These are phyloP conservation scores for Blastobotrys aristatus DNA, from an alignment of 1,139 yeast genomes.

Conservation along the genomic window DNA sequence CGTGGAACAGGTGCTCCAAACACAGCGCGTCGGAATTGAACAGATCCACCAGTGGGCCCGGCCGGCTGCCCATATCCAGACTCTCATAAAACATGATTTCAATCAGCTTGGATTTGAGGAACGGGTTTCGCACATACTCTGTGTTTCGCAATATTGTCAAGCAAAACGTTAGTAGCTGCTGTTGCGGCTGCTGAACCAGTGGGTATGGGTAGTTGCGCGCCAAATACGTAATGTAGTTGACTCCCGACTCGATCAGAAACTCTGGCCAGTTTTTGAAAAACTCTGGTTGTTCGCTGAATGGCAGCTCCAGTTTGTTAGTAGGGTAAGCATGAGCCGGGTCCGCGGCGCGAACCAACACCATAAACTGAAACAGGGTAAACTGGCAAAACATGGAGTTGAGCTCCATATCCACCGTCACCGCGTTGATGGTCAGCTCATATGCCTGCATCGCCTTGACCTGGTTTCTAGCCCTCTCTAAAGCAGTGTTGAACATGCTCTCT, in stretches of 20 bases:
- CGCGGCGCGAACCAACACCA: constrained; percentile 63
- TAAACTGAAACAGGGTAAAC: constrained; percentile 68
- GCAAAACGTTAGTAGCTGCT: constrained; percentile 59
- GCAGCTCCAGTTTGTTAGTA: constrained; percentile 38
- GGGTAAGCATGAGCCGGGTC: constrained; percentile 72
- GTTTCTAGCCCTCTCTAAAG: constrained; percentile 42
- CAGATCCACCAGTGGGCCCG: constrained; percentile 65
- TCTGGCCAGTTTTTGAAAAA: constrained; percentile 81
- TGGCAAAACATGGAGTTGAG: constrained; percentile 56
- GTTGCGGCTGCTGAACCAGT: constrained; percentile 22
- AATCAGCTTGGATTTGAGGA: constrained; percentile 76
- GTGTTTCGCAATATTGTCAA: constrained; percentile 79
- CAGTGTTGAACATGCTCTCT: constrained; percentile 15
- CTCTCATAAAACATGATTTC: constrained; percentile 79
- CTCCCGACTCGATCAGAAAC: constrained; percentile 75
- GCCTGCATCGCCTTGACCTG: constrained; percentile 41
- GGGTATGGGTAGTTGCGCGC: constrained; percentile 45
- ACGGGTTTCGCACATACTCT: constrained; percentile 84
- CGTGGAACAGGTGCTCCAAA: constrained; percentile 63
- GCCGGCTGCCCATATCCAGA: constrained; percentile 43
- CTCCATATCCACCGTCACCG: constrained; percentile 19
- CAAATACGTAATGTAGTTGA: constrained; percentile 46
- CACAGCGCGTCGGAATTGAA: constrained; percentile 63
- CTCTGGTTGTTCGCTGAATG: constrained; percentile 54
- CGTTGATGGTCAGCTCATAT: constrained; percentile 24